A percentile compares a stretch with the other conserved stretches of the same genome.
Conservation (phyloP, 108 stramenopile species). For the Nitzschia sp. region DNA sequence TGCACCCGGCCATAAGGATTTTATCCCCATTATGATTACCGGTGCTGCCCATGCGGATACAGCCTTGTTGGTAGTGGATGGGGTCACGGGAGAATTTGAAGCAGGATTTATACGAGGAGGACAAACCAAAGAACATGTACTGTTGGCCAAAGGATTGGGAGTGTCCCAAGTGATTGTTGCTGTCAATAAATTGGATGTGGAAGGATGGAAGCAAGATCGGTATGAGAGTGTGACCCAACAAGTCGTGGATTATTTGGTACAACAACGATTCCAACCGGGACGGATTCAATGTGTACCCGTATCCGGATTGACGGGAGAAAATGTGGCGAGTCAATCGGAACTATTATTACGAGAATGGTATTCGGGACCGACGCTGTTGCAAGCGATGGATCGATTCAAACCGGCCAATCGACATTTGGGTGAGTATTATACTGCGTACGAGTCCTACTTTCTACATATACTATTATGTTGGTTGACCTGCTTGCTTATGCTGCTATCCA, state of each 20-base stretch:
- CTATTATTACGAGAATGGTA: constrained; percentile 80
- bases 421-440: background rate
- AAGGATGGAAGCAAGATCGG: constrained; percentile 82
- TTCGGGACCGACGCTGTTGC: constrained; percentile 90
- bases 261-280: constrained; percentile 66
- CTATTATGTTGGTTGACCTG: background rate
- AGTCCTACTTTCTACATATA: too few relatives aligned
- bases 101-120: constrained; percentile 89
- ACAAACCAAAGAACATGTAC: constrained; percentile 95
- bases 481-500: background rate
- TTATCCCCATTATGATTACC: constrained; percentile 97
- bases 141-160: constrained; percentile 94
- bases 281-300: constrained; percentile 93
- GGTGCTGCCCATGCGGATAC: constrained; percentile 98
- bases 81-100: constrained; percentile 88
- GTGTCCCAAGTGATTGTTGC: constrained; percentile 96
- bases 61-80: constrained; percentile 91
- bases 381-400: constrained; percentile 92
- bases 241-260: constrained; percentile 58
- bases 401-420: constrained; percentile 77
- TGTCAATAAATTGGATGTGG: constrained; percentile 97
- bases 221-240: constrained; percentile 86
- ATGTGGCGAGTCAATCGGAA: constrained; percentile 62
- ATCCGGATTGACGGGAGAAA: constrained; percentile 95
- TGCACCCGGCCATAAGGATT: constrained; percentile 95